These are phyloP conservation scores for Boletus vinaceobasis DNA, from an alignment of 768 basidiomycete species.

Conservation along the genomic window DNA sequence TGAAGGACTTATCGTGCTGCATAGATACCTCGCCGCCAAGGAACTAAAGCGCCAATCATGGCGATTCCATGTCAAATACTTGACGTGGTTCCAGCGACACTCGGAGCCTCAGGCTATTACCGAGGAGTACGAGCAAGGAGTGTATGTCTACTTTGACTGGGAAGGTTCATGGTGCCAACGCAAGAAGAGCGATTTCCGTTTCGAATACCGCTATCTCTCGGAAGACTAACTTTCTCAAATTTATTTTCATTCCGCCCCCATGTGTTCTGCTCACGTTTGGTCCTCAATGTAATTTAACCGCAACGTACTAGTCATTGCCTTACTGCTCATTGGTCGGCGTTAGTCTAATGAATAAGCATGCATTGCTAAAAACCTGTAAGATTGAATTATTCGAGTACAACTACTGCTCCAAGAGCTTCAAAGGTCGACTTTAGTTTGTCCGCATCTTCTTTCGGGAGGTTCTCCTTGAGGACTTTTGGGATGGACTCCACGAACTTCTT, in stretches of 20 bases:
- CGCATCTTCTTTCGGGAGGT: constrained; percentile 93
- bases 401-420: constrained; percentile 82
- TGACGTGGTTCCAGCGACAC: constrained; percentile 99
- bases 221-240: constrained; percentile 50
- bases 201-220: constrained; percentile 91
- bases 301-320: constrained; percentile 17
- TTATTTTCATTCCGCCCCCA: constrained; percentile 1
- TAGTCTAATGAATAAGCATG: constrained; percentile 18
- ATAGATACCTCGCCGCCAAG: constrained; percentile 90
- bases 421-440: constrained; percentile 94
- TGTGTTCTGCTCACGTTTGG: constrained; percentile 12
- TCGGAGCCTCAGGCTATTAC: constrained; percentile 98
- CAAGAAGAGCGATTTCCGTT: constrained; percentile 97
- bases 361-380: constrained; percentile 6
- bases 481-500: constrained; percentile 98
- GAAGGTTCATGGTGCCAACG: constrained; percentile 98
- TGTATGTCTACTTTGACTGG: constrained; percentile 99
- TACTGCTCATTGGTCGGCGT: constrained; percentile 10
- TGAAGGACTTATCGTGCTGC: background rate
- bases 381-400: constrained; percentile 69
- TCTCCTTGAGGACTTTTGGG: constrained; percentile 92
- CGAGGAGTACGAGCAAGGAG: constrained; percentile 98
- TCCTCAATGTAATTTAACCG: constrained; percentile 27
- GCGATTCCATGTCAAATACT: constrained; percentile 98
- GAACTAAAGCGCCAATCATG: constrained; percentile 97